These are phyloP conservation scores for Microglena sp. DNA, from an alignment of 139 green algal genomes.

Conservation along the genomic window DNA sequence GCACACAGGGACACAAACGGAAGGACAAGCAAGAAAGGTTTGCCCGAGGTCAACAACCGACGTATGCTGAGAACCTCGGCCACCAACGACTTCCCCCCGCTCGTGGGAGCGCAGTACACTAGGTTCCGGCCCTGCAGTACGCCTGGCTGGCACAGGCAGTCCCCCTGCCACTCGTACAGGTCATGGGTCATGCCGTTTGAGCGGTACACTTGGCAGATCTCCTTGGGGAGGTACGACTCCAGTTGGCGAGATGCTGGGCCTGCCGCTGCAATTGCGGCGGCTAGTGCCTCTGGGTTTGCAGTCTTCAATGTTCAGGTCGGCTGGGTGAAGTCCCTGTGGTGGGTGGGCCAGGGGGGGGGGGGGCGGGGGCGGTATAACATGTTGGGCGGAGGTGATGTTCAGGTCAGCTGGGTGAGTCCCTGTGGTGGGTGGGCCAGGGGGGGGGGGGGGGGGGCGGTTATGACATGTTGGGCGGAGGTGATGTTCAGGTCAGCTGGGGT, in stretches of 20 bases:
- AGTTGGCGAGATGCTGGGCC: constrained; percentile 19
- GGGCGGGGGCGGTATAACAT: background rate
- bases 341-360: background rate
- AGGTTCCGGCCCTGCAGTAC: constrained; percentile 67
- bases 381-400: background rate
- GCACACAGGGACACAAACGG: constrained; percentile 62
- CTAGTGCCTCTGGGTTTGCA: constrained; percentile 7
- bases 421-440: background rate
- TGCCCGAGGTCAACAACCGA: constrained; percentile 32
- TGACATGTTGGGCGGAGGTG: no score
- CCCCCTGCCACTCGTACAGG: constrained; percentile 75
- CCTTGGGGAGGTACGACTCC: constrained; percentile 37
- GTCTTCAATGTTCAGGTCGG: background rate
- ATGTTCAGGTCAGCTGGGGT: no score
- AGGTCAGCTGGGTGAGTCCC: background rate
- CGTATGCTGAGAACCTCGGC: constrained; percentile 62
- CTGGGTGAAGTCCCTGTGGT: background rate
- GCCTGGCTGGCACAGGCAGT: constrained; percentile 40
- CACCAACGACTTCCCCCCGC: constrained; percentile 46
- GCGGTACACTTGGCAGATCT: constrained; percentile 27
- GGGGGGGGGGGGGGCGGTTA: no score
- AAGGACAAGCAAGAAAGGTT: constrained; percentile 49
- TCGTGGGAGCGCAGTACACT: constrained; percentile 76
- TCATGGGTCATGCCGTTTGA: constrained; percentile 26
- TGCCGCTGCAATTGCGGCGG: no score